These are phyloP conservation scores for Solanum tacnaense DNA, from an alignment of 257 asterid genomes.

Conservation along the genomic window DNA sequence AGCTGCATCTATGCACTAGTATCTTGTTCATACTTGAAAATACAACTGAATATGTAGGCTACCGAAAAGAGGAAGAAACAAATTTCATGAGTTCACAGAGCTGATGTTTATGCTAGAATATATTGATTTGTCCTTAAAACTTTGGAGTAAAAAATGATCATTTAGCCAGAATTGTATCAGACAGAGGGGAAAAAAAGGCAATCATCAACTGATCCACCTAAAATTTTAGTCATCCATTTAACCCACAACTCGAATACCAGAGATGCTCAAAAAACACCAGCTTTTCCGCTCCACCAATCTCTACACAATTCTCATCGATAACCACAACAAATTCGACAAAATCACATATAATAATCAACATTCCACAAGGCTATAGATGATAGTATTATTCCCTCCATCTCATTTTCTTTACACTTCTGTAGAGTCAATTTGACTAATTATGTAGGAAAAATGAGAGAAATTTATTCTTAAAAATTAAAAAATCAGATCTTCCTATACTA, in stretches of 20 bases:
- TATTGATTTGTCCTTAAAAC: background rate
- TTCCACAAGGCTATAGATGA: background rate
- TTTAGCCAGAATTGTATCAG: background rate
- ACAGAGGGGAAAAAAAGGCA: background rate
- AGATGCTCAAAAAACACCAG: background rate
- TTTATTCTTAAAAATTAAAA: background rate
- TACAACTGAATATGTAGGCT: background rate
- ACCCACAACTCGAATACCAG: background rate
- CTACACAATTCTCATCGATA: background rate
- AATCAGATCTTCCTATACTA: background rate
- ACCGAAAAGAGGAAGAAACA: background rate
- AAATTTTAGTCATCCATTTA: background rate
- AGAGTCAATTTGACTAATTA: background rate
- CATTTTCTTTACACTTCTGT: background rate
- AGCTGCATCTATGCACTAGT: background rate
- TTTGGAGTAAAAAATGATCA: background rate
- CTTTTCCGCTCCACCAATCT: background rate
- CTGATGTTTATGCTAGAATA: background rate
- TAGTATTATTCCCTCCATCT: background rate
- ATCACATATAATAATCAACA: background rate
- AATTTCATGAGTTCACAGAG: background rate
- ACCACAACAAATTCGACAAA: background rate
- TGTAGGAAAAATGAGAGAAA: background rate
- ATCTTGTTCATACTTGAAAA: background rate
- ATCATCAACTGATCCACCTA: background rate